Evolutionary conservation across 306 rosid species (phyloP).

Genomic region (Echinosophora koreensis): DNA sequence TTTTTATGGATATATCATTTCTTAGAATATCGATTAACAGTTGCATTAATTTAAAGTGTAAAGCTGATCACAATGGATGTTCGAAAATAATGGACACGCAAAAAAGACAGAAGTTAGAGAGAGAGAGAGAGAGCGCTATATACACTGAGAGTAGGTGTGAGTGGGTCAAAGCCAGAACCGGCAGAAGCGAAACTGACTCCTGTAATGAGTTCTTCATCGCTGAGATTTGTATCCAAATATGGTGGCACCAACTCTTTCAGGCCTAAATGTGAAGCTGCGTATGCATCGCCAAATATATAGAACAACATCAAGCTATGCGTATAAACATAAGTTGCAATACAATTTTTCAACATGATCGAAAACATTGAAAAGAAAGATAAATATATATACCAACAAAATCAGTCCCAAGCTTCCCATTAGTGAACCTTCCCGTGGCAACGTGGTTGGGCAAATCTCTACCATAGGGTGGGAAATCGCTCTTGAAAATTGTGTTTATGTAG

Average conservation of each 20-base stretch:
- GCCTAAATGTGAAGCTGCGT: conserved; percentile 67
- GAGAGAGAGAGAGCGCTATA: conserved; percentile 4
- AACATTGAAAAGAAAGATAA: neutral
- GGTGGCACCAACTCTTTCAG: conserved; percentile 70
- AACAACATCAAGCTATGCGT: neutral
- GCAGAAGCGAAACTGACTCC: conserved; percentile 90
- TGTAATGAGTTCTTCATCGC: conserved; percentile 55
- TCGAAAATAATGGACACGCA: neutral
- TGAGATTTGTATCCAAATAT: conserved; percentile 70
- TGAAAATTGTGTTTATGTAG: conserved; percentile 51
- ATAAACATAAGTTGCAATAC: too few species aligned
- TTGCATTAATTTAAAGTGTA: neutral
- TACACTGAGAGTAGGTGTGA: conserved; percentile 66
- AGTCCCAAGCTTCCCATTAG: conserved; percentile 70
- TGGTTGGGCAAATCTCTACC: conserved; percentile 62
- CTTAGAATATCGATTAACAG: too few species aligned
- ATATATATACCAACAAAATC: conserved; percentile 60
- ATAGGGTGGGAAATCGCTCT: conserved; percentile 70
- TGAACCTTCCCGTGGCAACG: conserved; percentile 76
- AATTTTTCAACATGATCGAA: neutral
- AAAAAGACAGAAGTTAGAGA: neutral
- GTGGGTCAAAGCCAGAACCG: conserved; percentile 80
- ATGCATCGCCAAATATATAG: neutral
- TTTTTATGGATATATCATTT: too few species aligned
- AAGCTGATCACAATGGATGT: neutral